phyloP scores from a whole-genome alignment of 495 filamentous ascomycete species.

The Acidiella bohemica region DNA sequence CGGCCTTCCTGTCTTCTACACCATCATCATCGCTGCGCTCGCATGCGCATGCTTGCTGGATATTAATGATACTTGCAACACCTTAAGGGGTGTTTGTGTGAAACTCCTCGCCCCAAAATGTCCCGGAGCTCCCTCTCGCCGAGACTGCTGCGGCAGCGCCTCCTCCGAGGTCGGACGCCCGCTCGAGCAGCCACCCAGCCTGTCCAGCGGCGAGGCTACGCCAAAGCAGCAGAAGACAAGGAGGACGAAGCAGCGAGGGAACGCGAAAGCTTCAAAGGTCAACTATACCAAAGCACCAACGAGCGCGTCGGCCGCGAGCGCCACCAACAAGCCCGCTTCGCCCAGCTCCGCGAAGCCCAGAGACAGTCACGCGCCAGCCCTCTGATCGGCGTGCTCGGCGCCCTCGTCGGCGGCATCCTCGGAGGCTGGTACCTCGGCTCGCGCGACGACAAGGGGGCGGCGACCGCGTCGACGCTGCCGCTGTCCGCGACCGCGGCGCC shows the following conservation, averaged over 20 bases:
- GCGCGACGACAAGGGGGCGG: constrained; percentile 37
- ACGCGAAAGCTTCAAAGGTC: constrained; percentile 55
- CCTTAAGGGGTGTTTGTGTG: too few relatives aligned
- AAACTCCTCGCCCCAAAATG: too few relatives aligned
- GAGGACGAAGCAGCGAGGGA: too few relatives aligned
- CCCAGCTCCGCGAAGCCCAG: constrained; percentile 39
- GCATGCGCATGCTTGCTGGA: too few relatives aligned
- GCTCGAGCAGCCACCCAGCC: too few relatives aligned
- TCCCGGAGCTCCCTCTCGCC: too few relatives aligned
- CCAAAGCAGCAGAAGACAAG: constrained; percentile 11
- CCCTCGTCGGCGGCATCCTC: constrained; percentile 43
- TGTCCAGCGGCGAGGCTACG: constrained; percentile 8
- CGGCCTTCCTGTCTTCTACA: too few relatives aligned
- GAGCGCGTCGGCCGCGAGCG: constrained; percentile 62
- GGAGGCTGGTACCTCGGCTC: constrained; percentile 62
- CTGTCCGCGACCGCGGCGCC: constrained; percentile 47
- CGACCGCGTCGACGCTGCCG: constrained; percentile 58
- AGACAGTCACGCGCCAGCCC: constrained; percentile 26
- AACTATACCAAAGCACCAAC: constrained; percentile 75
- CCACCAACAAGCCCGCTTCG: constrained; percentile 52
- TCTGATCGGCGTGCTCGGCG: constrained; percentile 9
- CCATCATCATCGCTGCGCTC: too few relatives aligned
- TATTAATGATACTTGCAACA: too few relatives aligned
- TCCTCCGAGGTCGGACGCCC: too few relatives aligned
- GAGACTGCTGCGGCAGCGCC: too few relatives aligned